Conservation (phyloP, 164 flowering plant genomes). For the Platanus orientalis region DNA sequence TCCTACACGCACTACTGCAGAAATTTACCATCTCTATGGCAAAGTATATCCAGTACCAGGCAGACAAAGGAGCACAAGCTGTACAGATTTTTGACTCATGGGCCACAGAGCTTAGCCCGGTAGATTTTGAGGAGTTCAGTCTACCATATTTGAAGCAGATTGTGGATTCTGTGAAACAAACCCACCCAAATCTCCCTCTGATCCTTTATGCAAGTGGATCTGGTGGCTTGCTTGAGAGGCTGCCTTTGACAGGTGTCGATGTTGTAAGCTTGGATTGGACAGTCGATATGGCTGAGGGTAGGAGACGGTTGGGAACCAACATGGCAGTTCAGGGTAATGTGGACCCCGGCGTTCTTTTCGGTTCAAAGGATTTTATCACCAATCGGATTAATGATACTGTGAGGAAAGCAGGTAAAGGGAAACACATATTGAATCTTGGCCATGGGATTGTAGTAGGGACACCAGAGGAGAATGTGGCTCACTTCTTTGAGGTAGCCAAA, state of each 20-base stretch:
- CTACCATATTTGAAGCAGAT: slow-evolving; percentile 88
- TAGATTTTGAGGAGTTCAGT: slow-evolving; percentile 94
- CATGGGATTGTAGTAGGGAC: slow-evolving; percentile 96
- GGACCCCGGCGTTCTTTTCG: slow-evolving; percentile 94
- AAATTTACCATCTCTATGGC: slow-evolving; percentile 89
- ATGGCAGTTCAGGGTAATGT: slow-evolving; percentile 93
- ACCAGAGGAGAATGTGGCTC: slow-evolving; percentile 96
- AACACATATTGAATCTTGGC: slow-evolving; percentile 91
- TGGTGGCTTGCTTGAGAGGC: slow-evolving; percentile 90
- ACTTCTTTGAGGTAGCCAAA: slow-evolving; percentile 94
- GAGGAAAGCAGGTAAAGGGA: slow-evolving; percentile 81
- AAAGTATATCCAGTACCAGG: slow-evolving; percentile 81
- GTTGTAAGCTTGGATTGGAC: slow-evolving; percentile 99
- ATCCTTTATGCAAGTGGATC: slow-evolving; percentile 97
- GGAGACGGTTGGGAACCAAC: slow-evolving; percentile 64
- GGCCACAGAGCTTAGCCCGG: slow-evolving; percentile 97
- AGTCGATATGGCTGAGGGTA: slow-evolving; percentile 95
- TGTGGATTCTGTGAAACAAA: slow-evolving; percentile 76
- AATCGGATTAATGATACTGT: slow-evolving; percentile 72
- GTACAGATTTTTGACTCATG: slow-evolving; percentile 97
- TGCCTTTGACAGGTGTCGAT: slow-evolving; percentile 85
- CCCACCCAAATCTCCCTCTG: slow-evolving; percentile 82
- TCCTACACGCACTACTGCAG: slow-evolving; percentile 82
- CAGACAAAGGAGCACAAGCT: slow-evolving; percentile 92
- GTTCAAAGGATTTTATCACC: slow-evolving; percentile 85